Percentiles rank a stretch among this genome's conserved stretches.
Evolutionary conservation across 2,329 filamentous ascomycete genomes (phyloP).

Genomic region (Sporothrix phasma): DNA sequence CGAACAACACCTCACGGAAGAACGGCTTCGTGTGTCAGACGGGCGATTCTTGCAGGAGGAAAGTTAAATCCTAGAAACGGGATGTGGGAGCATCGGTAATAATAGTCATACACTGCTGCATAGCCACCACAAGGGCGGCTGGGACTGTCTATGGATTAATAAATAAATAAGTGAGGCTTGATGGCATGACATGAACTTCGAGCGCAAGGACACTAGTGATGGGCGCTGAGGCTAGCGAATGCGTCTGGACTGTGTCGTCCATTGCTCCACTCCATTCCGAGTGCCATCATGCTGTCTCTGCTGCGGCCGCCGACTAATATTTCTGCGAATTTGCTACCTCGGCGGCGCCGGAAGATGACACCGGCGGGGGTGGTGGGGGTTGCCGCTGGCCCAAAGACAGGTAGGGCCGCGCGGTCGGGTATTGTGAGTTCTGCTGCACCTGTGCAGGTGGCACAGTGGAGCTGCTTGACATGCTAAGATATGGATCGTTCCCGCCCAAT

Average conservation of each 20-base stretch:
- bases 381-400: slow-evolving; percentile 5
- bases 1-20: no score
- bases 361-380: slow-evolving; percentile 13
- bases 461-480: slow-evolving; percentile 30
- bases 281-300: slow-evolving; percentile 61
- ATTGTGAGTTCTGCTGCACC: not conserved
- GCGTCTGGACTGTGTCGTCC: slow-evolving; percentile 72
- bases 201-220: slow-evolving; percentile 36
- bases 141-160: no score
- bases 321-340: slow-evolving; percentile 13
- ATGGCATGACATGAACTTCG: no score
- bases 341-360: slow-evolving; percentile 20
- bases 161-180: no score
- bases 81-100: no score
- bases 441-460: not conserved
- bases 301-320: slow-evolving; percentile 39
- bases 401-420: not conserved
- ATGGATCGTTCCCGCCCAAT: slow-evolving; percentile 45
- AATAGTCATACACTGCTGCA: no score
- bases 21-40: no score
- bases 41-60: no score
- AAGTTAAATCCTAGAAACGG: no score
- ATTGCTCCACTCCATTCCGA: slow-evolving; percentile 55
- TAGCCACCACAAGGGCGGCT: no score
- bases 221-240: slow-evolving; percentile 64